Evolutionary conservation across 176 grass and related monocot genomes (phyloP), one percentile per base, ranked within the genome.

Genomic region (Avena eriantha): DNA sequence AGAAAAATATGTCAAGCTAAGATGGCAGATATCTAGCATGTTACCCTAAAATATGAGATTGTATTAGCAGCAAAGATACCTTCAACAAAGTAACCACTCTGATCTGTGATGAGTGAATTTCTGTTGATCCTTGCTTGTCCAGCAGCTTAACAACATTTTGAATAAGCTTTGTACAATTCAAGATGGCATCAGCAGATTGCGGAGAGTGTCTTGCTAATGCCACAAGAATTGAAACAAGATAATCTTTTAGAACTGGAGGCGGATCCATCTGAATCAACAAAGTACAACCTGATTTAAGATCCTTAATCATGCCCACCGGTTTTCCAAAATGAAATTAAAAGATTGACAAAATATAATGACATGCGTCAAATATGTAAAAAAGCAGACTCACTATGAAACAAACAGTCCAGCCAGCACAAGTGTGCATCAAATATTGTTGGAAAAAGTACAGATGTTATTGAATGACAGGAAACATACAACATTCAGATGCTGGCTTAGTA

Each of bases 191-290:
- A 80, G 87, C 90, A 61, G 92, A 96, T 78, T 95, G 89, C 24
- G 92, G 90, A 58, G 97, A 94, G 60, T 99, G 97, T 80, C 97
- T 96, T 1, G 97, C 97, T 85, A 99, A 83, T 46, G 92, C 92
- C 87, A 96, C 85, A 80, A 99, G 85, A 82, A 96, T 87, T 26
- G 92, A 93, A 75, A 99, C 89, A 74, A 96, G 97, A 19, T 84
- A 90, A 68, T 96, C 97, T 88, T 99, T 89, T 76, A 96, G 87
- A 90, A 61, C 70, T 87, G 76, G 89, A 88, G 82, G 26, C 4
- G 88, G 92, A 41, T 99, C 90, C 92, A 91, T 94, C 97, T 99
- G 90, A 82, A 96, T 69, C 64, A 88, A 84, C 64, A 72, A 45
- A 91, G 60, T 55, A 24, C 60, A 83, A 41, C 3, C 76, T 76